phyloP scores from a whole-genome alignment of 257 asterid species.

The Salvia rosmarinus region DNA sequence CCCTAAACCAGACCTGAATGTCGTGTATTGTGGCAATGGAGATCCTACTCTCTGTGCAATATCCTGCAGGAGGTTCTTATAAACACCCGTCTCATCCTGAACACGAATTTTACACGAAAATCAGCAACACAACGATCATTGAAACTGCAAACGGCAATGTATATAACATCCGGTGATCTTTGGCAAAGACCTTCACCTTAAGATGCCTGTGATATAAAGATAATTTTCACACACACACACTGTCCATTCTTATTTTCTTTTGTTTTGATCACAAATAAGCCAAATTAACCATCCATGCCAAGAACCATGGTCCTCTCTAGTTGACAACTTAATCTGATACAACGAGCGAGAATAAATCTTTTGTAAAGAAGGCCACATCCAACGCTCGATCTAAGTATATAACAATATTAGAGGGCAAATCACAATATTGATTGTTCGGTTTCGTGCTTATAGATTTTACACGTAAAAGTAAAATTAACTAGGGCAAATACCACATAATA shows the following conservation, averaged over 20 bases:
- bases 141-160: too few species aligned
- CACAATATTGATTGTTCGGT: not conserved
- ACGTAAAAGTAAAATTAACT: not conserved
- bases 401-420: too few species aligned
- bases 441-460: not conserved
- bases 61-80: slow-evolving; percentile 78
- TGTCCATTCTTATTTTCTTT: not conserved
- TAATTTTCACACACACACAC: not conserved
- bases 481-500: not conserved
- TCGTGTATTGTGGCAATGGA: slow-evolving; percentile 70
- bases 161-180: not conserved
- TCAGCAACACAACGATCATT: not conserved
- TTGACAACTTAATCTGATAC: too few species aligned
- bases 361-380: too few species aligned
- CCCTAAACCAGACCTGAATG: slow-evolving; percentile 71
- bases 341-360: too few species aligned
- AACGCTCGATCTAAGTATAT: too few species aligned
- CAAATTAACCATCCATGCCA: slow-evolving; percentile 1
- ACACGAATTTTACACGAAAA: not conserved
- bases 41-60: slow-evolving; percentile 85
- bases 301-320: slow-evolving; percentile 1
- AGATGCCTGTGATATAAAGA: not conserved
- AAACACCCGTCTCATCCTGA: slow-evolving; percentile 87
- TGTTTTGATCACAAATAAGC: slow-evolving; percentile 1
- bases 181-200: not conserved